Base-by-base conservation (phyloP, 441 rosid species). In the Dalechampia spathulata region DNA sequence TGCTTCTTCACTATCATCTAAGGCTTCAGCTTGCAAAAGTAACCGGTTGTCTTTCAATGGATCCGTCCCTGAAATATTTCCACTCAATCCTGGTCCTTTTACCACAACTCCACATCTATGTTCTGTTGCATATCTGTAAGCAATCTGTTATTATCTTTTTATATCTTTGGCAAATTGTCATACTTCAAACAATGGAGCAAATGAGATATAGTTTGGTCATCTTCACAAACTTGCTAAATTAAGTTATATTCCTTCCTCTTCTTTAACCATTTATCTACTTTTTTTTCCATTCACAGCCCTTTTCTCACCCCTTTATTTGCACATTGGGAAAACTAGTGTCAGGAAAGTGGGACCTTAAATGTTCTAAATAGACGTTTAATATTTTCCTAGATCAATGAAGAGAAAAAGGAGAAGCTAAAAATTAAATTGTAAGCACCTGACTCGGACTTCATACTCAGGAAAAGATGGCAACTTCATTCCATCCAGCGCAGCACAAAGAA, bases 101-200 rank as follows among this genome's bases (percentile, higher is more conserved):
- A 92, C 99, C 69, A 92, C 96, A 63, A 92, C 97, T 30, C 97
- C 96, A 61, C 96, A 92, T 76, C 96, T 79, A 60, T 88, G 96
- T 57, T 92, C 96, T 22, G 96, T 92, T 39, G 96, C 98, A 75
- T 92, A 92, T 79, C 98, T 88, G 54, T 23, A 45, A 27, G 53
- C 12, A 23, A 54, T 50, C 52, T 25, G 37, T 40, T 23, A 37
- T 32, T 19, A 49, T 28, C 40, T 55, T 63, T 47, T 7, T 25
- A 7, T 12, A 16, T 53, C 55, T 61, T n/a, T n/a, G n/a, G n/a
- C n/a, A n/a, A n/a, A n/a, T n/a, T 23, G 39, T 23, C 34, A 6
- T n/a, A n/a, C 32, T 13, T n/a, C 12, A 52, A 36, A 12, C 17
- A 41, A 19, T 36, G 7, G 14, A 22, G 34, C 22, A 30, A 49